Evolutionary conservation across 768 basidiomycete species (phyloP), one percentile per base, ranked within the genome.

Genomic region (Pisolithus sp.): DNA sequence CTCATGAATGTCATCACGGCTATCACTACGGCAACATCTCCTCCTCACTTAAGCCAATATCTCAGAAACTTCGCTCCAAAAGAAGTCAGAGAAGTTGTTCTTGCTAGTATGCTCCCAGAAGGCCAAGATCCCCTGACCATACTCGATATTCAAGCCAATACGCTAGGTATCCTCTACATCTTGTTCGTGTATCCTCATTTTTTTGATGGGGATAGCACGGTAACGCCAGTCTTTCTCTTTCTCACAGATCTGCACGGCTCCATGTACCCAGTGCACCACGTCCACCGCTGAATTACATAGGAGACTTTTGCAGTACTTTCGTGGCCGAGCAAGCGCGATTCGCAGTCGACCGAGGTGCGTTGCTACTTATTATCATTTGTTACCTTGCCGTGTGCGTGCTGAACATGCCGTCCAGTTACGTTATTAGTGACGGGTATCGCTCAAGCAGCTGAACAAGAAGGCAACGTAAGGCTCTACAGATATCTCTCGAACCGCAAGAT

Each of bases 61-160:
- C 64, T 84, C 18, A 74, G 73, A 55, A 70, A 58, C 45, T 71
- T 71, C 13, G 69, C 78, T 7, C 70, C 79, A 6, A 82, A 77
- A 53, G 86, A 89, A 28, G 68, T 77, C 26, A 69, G 79, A 28
- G 85, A 86, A 20, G 62, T 71, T 15, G 70, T 83, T 45, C 71
- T 88, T 4, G 73, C 80, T 5, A 76, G 79, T 55, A 54, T 73
- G 10, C 61, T 87, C 7, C 63, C 76, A 0, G 74, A 75, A 44
- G 86, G 83, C 4, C 78, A 82, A 56, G 89, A 92, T 64, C 89
- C 89, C 8, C 61, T 92, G 47, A 51, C 68, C 3, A 62, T 85
- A 8, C 67, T 92, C 34, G 76, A 84, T 59, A 65, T 80, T 23
- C 65, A 70, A 28, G 60, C 59, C 28, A 78, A 88, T 62, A 84